These are phyloP conservation scores for Periconia sp. DNA, from an alignment of 2,329 filamentous ascomycete species.

Conservation along the genomic window DNA sequence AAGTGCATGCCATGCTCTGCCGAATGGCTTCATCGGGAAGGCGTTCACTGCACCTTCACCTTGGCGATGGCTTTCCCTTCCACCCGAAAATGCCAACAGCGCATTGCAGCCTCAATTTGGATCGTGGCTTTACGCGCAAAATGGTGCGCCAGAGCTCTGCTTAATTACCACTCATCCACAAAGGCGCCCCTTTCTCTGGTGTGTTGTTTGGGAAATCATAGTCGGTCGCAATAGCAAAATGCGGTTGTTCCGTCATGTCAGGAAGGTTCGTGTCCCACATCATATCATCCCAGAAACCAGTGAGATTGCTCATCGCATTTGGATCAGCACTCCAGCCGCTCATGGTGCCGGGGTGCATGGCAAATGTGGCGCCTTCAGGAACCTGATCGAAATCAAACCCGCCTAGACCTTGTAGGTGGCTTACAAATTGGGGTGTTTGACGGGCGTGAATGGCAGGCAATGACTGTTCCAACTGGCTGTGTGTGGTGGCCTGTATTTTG, in stretches of 20 bases:
- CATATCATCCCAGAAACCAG: slow-evolving; percentile 45
- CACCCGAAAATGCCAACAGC: slow-evolving; percentile 11
- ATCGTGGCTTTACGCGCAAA: not conserved
- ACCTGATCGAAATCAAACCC: slow-evolving; percentile 29
- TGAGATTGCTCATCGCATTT: slow-evolving; percentile 31
- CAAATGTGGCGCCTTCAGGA: slow-evolving; percentile 27
- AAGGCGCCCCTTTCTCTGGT: slow-evolving; percentile 35
- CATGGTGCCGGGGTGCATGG: slow-evolving; percentile 23
- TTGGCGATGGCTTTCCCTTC: slow-evolving; percentile 14
- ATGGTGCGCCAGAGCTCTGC: not conserved
- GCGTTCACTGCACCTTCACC: slow-evolving; percentile 7
- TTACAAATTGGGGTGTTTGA: slow-evolving; percentile 13
- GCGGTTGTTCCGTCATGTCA: slow-evolving; percentile 39
- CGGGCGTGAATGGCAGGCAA: slow-evolving; percentile 14
- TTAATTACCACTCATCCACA: slow-evolving; percentile 42
- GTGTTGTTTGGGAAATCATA: slow-evolving; percentile 38
- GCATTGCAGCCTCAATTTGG: not conserved
- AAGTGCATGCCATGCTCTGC: slow-evolving; percentile 3
- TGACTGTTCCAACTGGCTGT: slow-evolving; percentile 12
- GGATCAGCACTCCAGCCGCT: slow-evolving; percentile 26
- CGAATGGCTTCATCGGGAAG: slow-evolving; percentile 5
- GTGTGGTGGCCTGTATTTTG: slow-evolving; percentile 30
- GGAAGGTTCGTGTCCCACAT: slow-evolving; percentile 45
- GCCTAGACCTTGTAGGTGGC: slow-evolving; percentile 10
- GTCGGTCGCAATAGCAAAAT: slow-evolving; percentile 34